Conservation (phyloP, 768 basidiomycete genomes). For the Leccinum obscurum region DNA sequence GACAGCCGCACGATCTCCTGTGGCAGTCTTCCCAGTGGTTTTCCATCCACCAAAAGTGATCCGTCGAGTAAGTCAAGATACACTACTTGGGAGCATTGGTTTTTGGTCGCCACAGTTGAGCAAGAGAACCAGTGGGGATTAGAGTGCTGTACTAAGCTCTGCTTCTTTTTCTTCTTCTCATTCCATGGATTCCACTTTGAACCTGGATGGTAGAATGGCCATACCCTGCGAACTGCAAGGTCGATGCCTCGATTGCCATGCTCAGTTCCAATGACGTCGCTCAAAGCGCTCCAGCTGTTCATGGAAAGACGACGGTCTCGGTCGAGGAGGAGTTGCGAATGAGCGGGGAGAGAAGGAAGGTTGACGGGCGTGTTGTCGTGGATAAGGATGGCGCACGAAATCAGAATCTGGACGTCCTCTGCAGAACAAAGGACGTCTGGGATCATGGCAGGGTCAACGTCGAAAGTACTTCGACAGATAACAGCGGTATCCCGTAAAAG, state of each 20-base stretch:
- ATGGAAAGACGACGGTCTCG: constrained; percentile 24
- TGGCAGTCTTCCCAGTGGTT: constrained; percentile 26
- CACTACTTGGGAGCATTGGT: constrained; percentile 22
- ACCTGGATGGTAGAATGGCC: not conserved
- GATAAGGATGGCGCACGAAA: not conserved
- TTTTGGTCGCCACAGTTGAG: constrained; percentile 6
- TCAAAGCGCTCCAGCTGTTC: not conserved
- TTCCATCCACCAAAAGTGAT: constrained; percentile 25
- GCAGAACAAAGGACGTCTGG: not conserved
- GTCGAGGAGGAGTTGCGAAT: constrained; percentile 22
- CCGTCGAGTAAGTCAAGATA: constrained; percentile 27
- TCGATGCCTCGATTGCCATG: constrained; percentile 11
- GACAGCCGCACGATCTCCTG: constrained; percentile 16
- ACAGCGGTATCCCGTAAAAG: not conserved
- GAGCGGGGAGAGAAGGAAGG: not conserved
- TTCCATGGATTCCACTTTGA: not conserved
- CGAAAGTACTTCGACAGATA: not conserved
- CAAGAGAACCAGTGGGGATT: constrained; percentile 23
- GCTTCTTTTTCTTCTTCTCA: too few species aligned
- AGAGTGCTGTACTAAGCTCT: not conserved
- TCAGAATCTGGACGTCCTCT: not conserved
- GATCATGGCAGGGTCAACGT: not conserved
- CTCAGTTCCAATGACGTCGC: not conserved
- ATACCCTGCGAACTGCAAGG: constrained; percentile 7
- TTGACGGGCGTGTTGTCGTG: constrained; percentile 17